Base-by-base conservation (phyloP, 257 asterid genomes). In the Solanum sejunctum region DNA sequence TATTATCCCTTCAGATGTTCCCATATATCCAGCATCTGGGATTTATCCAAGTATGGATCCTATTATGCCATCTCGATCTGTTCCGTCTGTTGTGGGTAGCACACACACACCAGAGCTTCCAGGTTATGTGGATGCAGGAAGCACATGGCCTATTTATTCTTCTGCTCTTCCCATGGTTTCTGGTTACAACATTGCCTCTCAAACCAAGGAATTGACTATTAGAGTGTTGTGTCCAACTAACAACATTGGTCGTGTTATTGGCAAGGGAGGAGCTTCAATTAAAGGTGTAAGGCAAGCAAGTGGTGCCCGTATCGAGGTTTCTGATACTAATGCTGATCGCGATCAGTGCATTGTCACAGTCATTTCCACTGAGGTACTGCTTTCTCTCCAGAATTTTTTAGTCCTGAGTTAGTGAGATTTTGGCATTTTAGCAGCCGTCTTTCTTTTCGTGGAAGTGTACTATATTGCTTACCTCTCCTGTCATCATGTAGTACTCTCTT, bases 301-400 rank as follows among this genome's bases (percentile, higher is more conserved):
- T 84, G 98, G 99, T 87, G 98, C 98, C 85, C 94, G 92, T 86
- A 87, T 96, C 86, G 99, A 96, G 86, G 96, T 93, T 89, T 94
- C 92, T 11, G 98, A 94, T 90, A 91, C 89, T 73, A 95, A 91
- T 88, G 70, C 94, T 84, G 91, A 86, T 89, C 86, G 88, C 80
- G 94, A 89, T 51, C 97, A 93, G 87, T 91, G 98, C 90, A 84
- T 92, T 86, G 85, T 96, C 88, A 89, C 92, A 84, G 95, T 96
- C 86, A 89, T 88, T 89, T 93, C 98, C 81, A 88, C 88, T 52
- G 99, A 95, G 99, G 99, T 95, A 89, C 58, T 77, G 73, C 58
- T 47, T 83, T 66, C 61, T 61, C 54, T 55, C 11, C 75, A 57
- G 39, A 49, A 21, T 39, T 28, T 41, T 21, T 75, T 75, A 16